Conservation (phyloP, 2,329 filamentous ascomycete genomes). For the Grosmannia huntii region DNA sequence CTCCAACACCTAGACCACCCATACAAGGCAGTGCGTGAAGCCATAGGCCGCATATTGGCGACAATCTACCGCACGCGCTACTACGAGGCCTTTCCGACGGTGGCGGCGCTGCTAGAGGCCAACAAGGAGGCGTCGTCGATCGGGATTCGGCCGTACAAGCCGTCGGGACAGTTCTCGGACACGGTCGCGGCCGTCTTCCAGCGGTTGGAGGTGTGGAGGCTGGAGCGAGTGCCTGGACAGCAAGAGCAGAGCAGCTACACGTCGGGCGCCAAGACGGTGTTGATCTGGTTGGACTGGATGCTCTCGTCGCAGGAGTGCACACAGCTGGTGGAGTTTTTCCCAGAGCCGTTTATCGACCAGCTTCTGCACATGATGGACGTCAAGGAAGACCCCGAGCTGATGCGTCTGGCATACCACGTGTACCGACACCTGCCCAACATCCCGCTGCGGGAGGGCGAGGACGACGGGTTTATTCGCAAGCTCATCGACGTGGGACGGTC, state of each 20-base stretch:
- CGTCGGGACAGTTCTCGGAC: constrained; percentile 57
- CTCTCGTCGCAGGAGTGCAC: constrained; percentile 88
- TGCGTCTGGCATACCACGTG: constrained; percentile 88
- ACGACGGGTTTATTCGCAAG: constrained; percentile 69
- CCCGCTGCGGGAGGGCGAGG: constrained; percentile 76
- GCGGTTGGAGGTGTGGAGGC: constrained; percentile 76
- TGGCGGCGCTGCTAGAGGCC: constrained; percentile 58
- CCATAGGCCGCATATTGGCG: constrained; percentile 80
- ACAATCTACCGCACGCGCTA: constrained; percentile 85
- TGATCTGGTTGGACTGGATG: constrained; percentile 88
- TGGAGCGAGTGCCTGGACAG: constrained; percentile 71
- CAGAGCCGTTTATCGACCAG: constrained; percentile 77
- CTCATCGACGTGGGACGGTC: constrained; percentile 79
- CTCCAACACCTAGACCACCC: constrained; percentile 87
- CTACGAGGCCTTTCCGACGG: constrained; percentile 81
- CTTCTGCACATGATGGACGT: constrained; percentile 99
- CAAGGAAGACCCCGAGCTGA: constrained; percentile 93
- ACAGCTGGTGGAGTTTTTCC: constrained; percentile 83
- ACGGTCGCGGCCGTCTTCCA: constrained; percentile 66
- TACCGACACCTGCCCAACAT: constrained; percentile 95
- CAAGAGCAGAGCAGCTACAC: constrained; percentile 93
- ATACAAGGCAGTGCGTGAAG: constrained; percentile 92
- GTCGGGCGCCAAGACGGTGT: constrained; percentile 86
- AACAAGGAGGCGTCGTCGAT: constrained; percentile 74
- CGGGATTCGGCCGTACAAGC: constrained; percentile 72